These are phyloP conservation scores for Septoria petroselini DNA, from an alignment of 2,329 filamentous ascomycete genomes.

Conservation along the genomic window DNA sequence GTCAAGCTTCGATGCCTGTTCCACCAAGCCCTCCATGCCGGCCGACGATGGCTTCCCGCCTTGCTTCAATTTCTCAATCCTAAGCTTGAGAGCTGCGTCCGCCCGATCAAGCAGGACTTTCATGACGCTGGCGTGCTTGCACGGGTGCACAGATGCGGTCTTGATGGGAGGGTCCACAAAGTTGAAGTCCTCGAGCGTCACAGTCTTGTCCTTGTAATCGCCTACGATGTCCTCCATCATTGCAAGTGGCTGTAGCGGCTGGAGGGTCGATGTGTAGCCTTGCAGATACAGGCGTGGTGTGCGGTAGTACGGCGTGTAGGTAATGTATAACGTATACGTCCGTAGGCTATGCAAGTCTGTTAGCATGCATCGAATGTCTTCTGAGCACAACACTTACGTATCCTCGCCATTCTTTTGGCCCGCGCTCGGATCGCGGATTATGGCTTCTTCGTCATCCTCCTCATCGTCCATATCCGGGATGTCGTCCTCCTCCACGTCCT, in stretches of 20 bases:
- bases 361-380: constrained; percentile 28
- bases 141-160: constrained; percentile 95
- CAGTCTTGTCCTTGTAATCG: constrained; percentile 97
- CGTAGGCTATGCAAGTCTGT: constrained; percentile 53
- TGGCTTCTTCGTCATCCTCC: constrained; percentile 88
- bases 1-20: constrained; percentile 62
- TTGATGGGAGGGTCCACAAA: constrained; percentile 90
- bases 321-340: constrained; percentile 98
- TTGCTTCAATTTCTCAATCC: constrained; percentile 72
- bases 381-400: constrained; percentile 47
- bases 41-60: constrained; percentile 50
- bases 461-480: constrained; percentile 99
- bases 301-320: constrained; percentile 94
- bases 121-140: constrained; percentile 97
- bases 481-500: constrained; percentile 72
- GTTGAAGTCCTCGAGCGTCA: constrained; percentile 95
- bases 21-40: constrained; percentile 82
- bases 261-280: constrained; percentile 65
- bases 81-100: constrained; percentile 85
- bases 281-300: constrained; percentile 94
- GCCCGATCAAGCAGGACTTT: constrained; percentile 94
- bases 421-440: constrained; percentile 70
- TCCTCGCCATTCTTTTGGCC: constrained; percentile 47
- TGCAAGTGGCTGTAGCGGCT: constrained; percentile 73
- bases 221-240: constrained; percentile 98